Evolutionary conservation across 441 rosid species (phyloP).

Genomic region (Croton laevigatus): DNA sequence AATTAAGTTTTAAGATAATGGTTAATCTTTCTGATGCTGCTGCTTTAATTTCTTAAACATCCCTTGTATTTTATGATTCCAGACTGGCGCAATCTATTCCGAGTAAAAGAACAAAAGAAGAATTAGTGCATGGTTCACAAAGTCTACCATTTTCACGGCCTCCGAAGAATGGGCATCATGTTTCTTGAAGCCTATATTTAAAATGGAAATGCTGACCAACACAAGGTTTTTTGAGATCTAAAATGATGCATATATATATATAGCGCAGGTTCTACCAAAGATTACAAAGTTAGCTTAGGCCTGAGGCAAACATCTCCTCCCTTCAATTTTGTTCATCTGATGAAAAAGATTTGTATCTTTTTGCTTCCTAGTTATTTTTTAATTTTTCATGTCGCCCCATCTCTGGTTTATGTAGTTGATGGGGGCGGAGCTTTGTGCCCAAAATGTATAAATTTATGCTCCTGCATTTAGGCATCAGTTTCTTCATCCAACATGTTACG

Average conservation of each 20-base stretch:
- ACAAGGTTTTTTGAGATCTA: background rate
- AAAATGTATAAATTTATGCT: background rate
- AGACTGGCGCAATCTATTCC: constrained; percentile 33
- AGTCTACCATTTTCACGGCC: constrained; percentile 24
- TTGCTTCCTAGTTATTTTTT: background rate
- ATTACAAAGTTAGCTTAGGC: constrained; percentile 6
- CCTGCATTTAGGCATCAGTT: background rate
- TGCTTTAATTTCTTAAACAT: background rate
- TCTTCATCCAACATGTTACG: background rate
- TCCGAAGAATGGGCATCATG: constrained; percentile 30
- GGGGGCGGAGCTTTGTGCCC: background rate
- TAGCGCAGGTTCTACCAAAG: constrained; percentile 15
- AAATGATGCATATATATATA: constrained; percentile 9
- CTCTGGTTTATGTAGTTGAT: background rate
- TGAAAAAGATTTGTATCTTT: constrained; percentile 22
- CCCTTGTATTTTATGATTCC: constrained; percentile 6
- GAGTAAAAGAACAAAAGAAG: constrained; percentile 39
- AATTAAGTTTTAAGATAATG: background rate
- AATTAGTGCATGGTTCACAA: constrained; percentile 23
- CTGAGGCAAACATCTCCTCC: constrained; percentile 7
- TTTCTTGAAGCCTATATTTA: constrained; percentile 14
- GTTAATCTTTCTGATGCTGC: background rate
- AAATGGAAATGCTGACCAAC: background rate
- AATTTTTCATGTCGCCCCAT: background rate
- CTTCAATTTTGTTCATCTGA: constrained; percentile 8